A percentile compares a stretch with the other conserved stretches of the same genome.
Evolutionary conservation across 2,329 filamentous ascomycete genomes (phyloP).

Genomic region (Decorospora gaudefroyi): DNA sequence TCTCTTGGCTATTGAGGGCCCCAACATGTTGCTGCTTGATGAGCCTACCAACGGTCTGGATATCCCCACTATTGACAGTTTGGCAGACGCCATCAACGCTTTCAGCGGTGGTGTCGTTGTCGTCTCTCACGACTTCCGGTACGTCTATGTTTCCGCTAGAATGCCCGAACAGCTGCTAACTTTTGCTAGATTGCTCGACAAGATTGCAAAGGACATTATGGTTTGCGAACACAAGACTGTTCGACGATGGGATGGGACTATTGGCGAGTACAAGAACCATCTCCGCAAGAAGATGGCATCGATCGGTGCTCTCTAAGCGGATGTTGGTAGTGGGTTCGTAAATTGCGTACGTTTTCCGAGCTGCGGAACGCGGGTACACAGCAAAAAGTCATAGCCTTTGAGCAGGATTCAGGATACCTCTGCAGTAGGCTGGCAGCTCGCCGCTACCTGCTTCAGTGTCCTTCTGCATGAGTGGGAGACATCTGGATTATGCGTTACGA

Average conservation of each 20-base stretch:
- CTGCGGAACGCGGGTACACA: slow-evolving; percentile 30
- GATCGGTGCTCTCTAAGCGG: slow-evolving; percentile 74
- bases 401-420: slow-evolving; percentile 39
- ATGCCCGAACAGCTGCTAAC: slow-evolving; percentile 41
- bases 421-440: slow-evolving; percentile 43
- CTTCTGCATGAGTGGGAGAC: slow-evolving; percentile 36
- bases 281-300: slow-evolving; percentile 98
- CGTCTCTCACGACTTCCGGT: slow-evolving; percentile 99
- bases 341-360: slow-evolving; percentile 36
- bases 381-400: slow-evolving; percentile 38
- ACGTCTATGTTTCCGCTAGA: slow-evolving; percentile 46
- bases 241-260: slow-evolving; percentile 82
- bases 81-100: slow-evolving; percentile 96
- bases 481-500: slow-evolving; percentile 44
- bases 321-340: slow-evolving; percentile 20
- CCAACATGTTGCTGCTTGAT: slow-evolving; percentile 97
- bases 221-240: slow-evolving; percentile 99
- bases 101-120: slow-evolving; percentile 97
- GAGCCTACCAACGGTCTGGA: slow-evolving; percentile 99
- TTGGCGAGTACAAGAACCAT: slow-evolving; percentile 97
- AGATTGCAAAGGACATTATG: slow-evolving; percentile 99
- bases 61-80: slow-evolving; percentile 96
- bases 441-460: slow-evolving; percentile 43
- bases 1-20: slow-evolving; percentile 87
- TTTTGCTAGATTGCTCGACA: slow-evolving; percentile 81